Conservation (phyloP, 371 early-diverging fungal genomes). For the Actinomortierella ambigua region DNA sequence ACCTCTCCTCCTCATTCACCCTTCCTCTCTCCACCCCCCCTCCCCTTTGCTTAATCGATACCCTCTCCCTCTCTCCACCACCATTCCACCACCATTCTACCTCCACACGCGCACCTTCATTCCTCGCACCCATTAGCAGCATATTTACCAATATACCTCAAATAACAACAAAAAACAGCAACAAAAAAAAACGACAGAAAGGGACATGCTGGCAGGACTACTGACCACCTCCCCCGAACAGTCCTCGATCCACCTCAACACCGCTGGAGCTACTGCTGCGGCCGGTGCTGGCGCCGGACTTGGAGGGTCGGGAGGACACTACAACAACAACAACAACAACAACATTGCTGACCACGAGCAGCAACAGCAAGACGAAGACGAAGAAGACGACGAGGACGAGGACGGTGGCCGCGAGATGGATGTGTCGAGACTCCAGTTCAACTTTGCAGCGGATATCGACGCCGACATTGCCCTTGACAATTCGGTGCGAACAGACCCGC, state of each 20-base stretch:
- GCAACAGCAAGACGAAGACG: background rate
- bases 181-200: no score
- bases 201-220: no score
- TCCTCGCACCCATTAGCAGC: no score
- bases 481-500: slow-evolving; percentile 25
- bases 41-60: background rate
- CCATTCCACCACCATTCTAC: background rate
- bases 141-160: no score
- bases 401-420: slow-evolving; percentile 26
- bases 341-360: no score
- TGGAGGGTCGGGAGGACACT: no score
- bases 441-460: slow-evolving; percentile 32
- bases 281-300: no score
- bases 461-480: slow-evolving; percentile 44
- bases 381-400: slow-evolving; percentile 22
- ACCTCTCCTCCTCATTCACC: no score
- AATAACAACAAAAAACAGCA: background rate
- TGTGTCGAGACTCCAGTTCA: slow-evolving; percentile 28
- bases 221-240: no score
- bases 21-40: background rate
- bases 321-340: no score
- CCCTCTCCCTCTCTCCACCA: background rate
- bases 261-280: no score
- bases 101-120: background rate
- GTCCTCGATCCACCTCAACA: no score